These are phyloP conservation scores for Talaromyces sp. DNA, from an alignment of 2,329 filamentous ascomycete genomes.

Conservation along the genomic window DNA sequence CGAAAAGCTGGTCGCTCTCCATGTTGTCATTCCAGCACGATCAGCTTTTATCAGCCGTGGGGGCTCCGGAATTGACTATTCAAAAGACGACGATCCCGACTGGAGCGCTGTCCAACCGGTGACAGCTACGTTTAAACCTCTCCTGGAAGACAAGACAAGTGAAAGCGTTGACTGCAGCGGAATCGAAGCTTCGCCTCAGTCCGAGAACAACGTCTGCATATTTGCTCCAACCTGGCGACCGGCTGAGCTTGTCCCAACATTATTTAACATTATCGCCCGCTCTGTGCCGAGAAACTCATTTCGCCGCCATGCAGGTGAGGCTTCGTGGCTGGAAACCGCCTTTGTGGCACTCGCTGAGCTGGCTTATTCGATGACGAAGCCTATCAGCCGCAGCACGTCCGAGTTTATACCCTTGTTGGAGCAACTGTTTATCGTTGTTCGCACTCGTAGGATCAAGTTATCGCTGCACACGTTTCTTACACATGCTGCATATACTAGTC, in stretches of 20 bases:
- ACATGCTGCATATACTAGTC: constrained; percentile 37
- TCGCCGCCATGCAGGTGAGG: constrained; percentile 41
- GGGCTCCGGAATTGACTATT: constrained; percentile 30
- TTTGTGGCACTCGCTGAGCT: constrained; percentile 41
- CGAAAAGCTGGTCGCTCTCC: constrained; percentile 35
- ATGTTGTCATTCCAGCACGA: constrained; percentile 39
- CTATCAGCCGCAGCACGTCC: constrained; percentile 23
- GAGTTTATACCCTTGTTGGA: constrained; percentile 32
- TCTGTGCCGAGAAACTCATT: constrained; percentile 42
- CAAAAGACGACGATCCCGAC: constrained; percentile 26
- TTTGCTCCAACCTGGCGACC: constrained; percentile 23
- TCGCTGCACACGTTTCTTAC: constrained; percentile 38
- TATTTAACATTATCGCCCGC: constrained; percentile 45
- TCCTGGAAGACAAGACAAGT: constrained; percentile 23
- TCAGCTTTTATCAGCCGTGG: constrained; percentile 32
- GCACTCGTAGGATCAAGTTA: constrained; percentile 34
- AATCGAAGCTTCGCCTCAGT: neutral
- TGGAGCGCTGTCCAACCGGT: constrained; percentile 32
- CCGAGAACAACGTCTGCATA: constrained; percentile 4
- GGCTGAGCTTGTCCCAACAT: constrained; percentile 32
- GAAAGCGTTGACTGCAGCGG: constrained; percentile 9
- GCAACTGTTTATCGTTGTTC: constrained; percentile 34
- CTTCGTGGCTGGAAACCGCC: constrained; percentile 47
- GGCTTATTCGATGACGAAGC: constrained; percentile 31
- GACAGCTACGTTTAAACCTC: constrained; percentile 31